Base-by-base conservation (phyloP, 2,329 filamentous ascomycete genomes). In the Erysiphe neolycopersici region DNA sequence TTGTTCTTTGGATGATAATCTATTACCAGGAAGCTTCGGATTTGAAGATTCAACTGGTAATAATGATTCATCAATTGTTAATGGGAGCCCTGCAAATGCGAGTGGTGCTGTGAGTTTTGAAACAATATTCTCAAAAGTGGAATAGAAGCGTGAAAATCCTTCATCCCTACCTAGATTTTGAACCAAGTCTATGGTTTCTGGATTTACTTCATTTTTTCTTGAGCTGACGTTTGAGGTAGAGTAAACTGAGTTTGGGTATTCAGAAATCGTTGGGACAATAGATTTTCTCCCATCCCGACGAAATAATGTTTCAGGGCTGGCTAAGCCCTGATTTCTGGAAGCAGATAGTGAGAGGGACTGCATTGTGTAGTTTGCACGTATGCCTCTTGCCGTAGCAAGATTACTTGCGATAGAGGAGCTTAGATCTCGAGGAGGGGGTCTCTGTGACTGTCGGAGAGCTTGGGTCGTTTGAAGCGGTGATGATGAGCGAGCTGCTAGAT, bases 91-190 rank as follows among this genome's bases (percentile, higher is more conserved):
- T 4, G 89, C 83, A 61, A 94, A 98, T 3, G 85, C 87, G 29
- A 98, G 65, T 1, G 85, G 85, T 0, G 85, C 84, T 0, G 87
- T 91, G 12, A 95, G 71, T 52, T 77, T 79, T 47, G 83, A 89
- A 55, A 95, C 81, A 41, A 94, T 71, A 44, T 71, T 82, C 44
- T 85, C 84, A 54, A 94, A 93, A 1, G 83, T 84, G 46, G 71
- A 85, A 61, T 95, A 98, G 61, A 95, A 98, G 44, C 76, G 73
- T 6, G 81, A 73, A 56, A 94, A 98, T 5, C 81, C 77, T 45
- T 87, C 84, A 30, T 92, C 82, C 1, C 61, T 54, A 6, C 18
- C 18, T 47, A 48, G 49, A 47, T 30, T 47, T 1, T 22, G 38
- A 12, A 18, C 32, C 52, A 58, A 58, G 9, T 44, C 26, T 52